These are phyloP conservation scores for Flueggea neowawraea DNA, from an alignment of 441 rosid genomes.

Conservation along the genomic window DNA sequence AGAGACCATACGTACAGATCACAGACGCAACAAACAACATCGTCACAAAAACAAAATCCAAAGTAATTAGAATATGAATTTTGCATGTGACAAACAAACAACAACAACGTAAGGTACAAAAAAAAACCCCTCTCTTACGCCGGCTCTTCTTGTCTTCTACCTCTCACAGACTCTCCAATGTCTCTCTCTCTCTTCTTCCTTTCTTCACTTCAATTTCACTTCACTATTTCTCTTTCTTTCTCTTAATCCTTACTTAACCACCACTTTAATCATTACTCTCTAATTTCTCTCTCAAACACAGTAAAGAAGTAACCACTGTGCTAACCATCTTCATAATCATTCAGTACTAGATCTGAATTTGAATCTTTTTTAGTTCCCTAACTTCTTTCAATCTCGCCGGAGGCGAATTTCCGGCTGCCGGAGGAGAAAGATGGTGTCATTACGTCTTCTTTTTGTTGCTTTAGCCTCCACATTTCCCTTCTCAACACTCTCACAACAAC, in stretches of 20 bases:
- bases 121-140: not conserved
- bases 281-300: not conserved
- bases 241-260: no score
- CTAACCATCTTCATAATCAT: not conserved
- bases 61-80: no score
- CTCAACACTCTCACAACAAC: not conserved
- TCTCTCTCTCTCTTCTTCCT: not conserved
- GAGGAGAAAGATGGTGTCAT: constrained; percentile 9
- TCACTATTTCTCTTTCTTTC: not conserved
- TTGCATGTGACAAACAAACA: not conserved
- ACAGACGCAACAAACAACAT: no score
- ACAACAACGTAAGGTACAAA: no score
- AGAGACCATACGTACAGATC: no score
- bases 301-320: no score
- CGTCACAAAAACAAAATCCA: no score
- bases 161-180: not conserved
- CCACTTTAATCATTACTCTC: not conserved
- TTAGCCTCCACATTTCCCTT: constrained; percentile 11
- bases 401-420: constrained; percentile 3
- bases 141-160: no score
- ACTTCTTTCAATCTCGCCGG: not conserved
- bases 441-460: constrained; percentile 16
- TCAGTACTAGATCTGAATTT: not conserved
- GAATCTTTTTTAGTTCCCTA: not conserved
- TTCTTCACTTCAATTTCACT: not conserved